Evolutionary conservation across 2,329 filamentous ascomycete species (phyloP), one percentile per base, ranked within the genome.

Genomic region (Ceratocystiopsis brevicomis): DNA sequence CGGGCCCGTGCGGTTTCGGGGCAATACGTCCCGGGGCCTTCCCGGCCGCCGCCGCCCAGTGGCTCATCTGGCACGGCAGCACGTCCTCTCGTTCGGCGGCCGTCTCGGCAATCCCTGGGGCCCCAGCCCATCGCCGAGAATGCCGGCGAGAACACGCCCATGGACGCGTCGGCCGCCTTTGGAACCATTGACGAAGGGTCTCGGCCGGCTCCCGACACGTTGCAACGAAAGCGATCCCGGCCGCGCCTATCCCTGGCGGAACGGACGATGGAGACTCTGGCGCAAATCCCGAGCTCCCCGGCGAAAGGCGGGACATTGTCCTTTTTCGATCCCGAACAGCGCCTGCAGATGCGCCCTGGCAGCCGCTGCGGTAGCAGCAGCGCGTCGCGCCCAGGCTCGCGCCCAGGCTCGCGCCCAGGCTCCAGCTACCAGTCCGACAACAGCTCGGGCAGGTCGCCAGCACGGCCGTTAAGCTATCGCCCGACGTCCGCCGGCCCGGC

Each of bases 231-330:
- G 14, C 12, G 43, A 35, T 45, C 48, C 25, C 52, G 58, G 32
- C 54, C 61, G 1, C 55, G 61, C 43, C 66, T 71, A 42, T 87
- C 83, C 0, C 65, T 95, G 4, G 76, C 81, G 0, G 87, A 95
- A 52, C 69, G 88, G 45, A 92, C 87, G 0, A 78, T 93, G 37
- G 84, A 93, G 57, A 93, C 84, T 0, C 63, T 95, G 6, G 71
- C 85, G 3, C 73, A 76, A 39, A 64, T 94, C 30, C 82, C 86
- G 0, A 76, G 82, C 0, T 90, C 86, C 1, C 86, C 87, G 5
- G 73, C 73, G 39, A 73, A 68, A 42, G 73, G 74, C 46, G 73
- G 76, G 43, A 65, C 71, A 10, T 84, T 83, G 0, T 76, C 73
- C 44, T 86, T 93, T 57, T 90, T 82, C 55, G 76, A 75, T 40